Evolutionary conservation across 176 grass and related monocot species (phyloP).

Genomic region (Oryza longistaminata): DNA sequence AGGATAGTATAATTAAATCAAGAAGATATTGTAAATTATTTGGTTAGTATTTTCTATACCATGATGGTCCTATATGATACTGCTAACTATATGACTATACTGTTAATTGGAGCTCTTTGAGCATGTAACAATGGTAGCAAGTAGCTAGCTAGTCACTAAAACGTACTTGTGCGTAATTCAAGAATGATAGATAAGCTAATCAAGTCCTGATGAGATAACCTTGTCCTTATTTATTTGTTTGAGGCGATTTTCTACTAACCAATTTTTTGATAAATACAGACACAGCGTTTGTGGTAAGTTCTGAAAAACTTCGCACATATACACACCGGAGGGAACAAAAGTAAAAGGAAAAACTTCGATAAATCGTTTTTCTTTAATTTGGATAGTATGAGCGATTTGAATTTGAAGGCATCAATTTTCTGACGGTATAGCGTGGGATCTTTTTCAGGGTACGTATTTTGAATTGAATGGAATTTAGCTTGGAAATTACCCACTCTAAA

Average conservation of each 20-base stretch:
- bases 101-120: background rate
- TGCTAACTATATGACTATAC: background rate
- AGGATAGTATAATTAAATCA: background rate
- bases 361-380: too few relatives aligned
- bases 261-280: background rate
- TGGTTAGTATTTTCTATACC: background rate
- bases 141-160: too few relatives aligned
- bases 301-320: background rate
- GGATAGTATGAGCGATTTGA: background rate
- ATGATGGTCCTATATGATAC: background rate
- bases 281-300: background rate
- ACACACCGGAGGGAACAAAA: background rate
- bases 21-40: conserved; percentile 24
- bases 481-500: background rate
- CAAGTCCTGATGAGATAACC: background rate
- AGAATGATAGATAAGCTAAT: background rate
- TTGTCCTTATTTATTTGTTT: background rate
- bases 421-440: background rate
- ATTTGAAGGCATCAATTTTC: background rate
- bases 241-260: background rate
- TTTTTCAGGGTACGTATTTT: background rate
- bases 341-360: background rate
- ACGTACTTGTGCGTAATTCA: too few relatives aligned
- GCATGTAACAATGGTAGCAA: background rate
- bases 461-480: too few relatives aligned